These are phyloP conservation scores for Debaryomyces sp. DNA, from an alignment of 1,139 yeast genomes.

Conservation along the genomic window DNA sequence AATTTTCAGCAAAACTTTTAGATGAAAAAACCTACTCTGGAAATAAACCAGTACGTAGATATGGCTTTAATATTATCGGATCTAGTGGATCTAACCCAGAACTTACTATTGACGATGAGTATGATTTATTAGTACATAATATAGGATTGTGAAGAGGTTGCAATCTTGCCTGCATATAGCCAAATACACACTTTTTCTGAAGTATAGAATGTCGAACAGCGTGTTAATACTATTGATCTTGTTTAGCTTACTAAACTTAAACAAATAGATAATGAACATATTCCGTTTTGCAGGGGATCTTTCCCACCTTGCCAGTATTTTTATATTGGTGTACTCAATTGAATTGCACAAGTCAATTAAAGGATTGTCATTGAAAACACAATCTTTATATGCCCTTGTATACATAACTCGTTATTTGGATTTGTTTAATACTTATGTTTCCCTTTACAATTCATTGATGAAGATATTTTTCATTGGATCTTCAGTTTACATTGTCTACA, in stretches of 20 bases:
- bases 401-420: constrained; percentile 81
- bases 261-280: constrained; percentile 41
- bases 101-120: constrained; percentile 22
- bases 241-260: neutral
- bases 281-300: constrained; percentile 72
- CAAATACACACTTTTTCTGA: neutral
- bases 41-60: constrained; percentile 12
- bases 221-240: constrained; percentile 2
- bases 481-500: constrained; percentile 71
- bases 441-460: constrained; percentile 78
- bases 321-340: constrained; percentile 74
- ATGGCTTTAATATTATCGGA: constrained; percentile 25
- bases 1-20: constrained; percentile 15
- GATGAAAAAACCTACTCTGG: constrained; percentile 16
- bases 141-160: constrained; percentile 18
- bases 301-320: constrained; percentile 79
- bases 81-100: constrained; percentile 10
- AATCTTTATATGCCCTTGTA: constrained; percentile 74
- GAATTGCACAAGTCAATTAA: constrained; percentile 64
- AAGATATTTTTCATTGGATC: constrained; percentile 78
- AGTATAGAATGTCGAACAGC: constrained; percentile 4
- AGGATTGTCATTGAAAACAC: constrained; percentile 91
- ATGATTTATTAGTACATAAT: constrained; percentile 21
- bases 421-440: constrained; percentile 57
- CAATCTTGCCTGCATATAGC: constrained; percentile 12